Evolutionary conservation across 352 stramenopile species (phyloP).

Genomic region (Globisporangium acanthophoron): DNA sequence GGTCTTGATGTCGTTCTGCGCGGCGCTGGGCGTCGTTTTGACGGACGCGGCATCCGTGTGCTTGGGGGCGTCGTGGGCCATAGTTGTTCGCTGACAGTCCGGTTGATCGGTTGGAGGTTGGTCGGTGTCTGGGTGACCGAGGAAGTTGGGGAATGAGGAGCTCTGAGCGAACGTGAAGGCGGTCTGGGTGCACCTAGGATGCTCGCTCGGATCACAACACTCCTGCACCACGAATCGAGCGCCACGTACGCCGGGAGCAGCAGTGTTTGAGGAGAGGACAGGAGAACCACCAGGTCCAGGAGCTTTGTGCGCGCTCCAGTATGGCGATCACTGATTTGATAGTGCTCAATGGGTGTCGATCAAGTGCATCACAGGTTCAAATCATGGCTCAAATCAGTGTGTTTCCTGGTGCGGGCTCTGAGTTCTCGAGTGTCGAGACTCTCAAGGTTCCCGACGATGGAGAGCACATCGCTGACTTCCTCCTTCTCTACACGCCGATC

Average conservation of each 20-base stretch:
- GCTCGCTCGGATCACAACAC: background rate
- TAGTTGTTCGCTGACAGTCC: background rate
- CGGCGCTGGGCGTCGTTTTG: background rate
- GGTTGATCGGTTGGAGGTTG: background rate
- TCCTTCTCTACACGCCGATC: slow-evolving; percentile 16
- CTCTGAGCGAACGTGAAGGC: background rate
- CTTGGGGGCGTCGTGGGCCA: slow-evolving; percentile 2
- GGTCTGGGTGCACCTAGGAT: background rate
- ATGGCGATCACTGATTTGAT: too few species aligned
- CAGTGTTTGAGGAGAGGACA: background rate
- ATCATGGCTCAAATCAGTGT: too few species aligned
- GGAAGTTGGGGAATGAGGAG: slow-evolving; percentile 1
- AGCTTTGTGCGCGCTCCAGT: too few species aligned
- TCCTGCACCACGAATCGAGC: background rate
- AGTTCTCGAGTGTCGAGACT: background rate
- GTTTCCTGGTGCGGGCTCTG: background rate
- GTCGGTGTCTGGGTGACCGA: background rate
- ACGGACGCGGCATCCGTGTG: background rate
- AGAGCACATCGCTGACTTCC: too few species aligned
- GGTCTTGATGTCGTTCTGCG: slow-evolving; percentile 6
- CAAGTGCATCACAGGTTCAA: too few species aligned
- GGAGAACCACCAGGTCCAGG: background rate
- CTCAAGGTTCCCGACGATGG: too few species aligned
- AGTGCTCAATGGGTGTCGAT: too few species aligned
- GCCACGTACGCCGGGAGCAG: background rate